Percentiles rank a stretch among this genome's conserved stretches.
Conservation (phyloP, 139 green algal species). For the Chlamydomonas schloesseri region DNA sequence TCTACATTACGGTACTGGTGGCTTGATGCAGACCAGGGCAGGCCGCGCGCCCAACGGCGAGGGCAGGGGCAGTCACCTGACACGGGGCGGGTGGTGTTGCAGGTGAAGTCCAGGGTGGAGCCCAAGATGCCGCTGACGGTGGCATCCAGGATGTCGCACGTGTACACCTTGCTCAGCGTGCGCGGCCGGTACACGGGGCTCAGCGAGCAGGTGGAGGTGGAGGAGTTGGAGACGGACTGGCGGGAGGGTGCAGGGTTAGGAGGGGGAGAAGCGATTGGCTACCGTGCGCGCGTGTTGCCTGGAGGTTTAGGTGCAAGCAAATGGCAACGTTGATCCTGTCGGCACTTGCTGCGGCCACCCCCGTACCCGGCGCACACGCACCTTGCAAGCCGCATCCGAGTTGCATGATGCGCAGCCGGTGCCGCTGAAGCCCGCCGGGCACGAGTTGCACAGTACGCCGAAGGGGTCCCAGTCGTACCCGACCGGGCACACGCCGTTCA, state of each 20-base stretch:
- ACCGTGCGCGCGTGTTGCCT: background rate
- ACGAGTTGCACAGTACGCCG: background rate
- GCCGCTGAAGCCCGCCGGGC: conserved; percentile 26
- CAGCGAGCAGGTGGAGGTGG: conserved; percentile 10
- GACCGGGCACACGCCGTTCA: background rate
- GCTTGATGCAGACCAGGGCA: no score
- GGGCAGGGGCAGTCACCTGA: no score
- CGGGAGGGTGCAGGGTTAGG: background rate
- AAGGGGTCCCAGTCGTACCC: conserved; percentile 22
- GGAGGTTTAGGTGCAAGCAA: background rate
- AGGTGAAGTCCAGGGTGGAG: conserved; percentile 22
- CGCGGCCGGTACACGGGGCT: conserved; percentile 5
- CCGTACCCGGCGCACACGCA: background rate
- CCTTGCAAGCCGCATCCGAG: conserved; percentile 15
- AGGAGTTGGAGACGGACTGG: background rate
- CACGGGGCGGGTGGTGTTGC: conserved; percentile 1
- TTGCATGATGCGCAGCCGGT: conserved; percentile 15
- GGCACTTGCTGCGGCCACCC: background rate
- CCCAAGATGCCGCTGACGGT: conserved; percentile 21
- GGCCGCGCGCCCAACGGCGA: no score
- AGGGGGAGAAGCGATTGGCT: background rate
- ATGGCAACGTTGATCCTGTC: background rate
- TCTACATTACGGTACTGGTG: no score
- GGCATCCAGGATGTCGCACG: conserved; percentile 21
- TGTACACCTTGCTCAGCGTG: conserved; percentile 26